Conservation (phyloP, 495 filamentous ascomycete genomes). For the Mycothermus thermophilus region DNA sequence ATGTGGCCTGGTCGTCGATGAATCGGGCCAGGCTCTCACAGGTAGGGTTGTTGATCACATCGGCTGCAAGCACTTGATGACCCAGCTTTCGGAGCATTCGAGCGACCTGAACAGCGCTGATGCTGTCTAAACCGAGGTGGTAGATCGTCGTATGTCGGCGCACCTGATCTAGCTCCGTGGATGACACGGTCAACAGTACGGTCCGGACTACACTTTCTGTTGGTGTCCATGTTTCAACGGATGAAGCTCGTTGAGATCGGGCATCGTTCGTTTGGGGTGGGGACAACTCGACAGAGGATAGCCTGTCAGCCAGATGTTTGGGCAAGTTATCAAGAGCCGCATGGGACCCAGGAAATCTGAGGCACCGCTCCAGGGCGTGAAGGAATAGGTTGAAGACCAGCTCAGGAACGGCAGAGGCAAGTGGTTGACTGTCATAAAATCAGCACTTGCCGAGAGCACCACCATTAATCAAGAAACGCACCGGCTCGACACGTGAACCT, state of each 20-base stretch:
- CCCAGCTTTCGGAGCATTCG: constrained; percentile 44
- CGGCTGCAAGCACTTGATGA: constrained; percentile 42
- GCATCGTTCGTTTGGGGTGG: background rate
- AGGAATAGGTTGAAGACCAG: constrained; percentile 37
- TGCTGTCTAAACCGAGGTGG: constrained; percentile 75
- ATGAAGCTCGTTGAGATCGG: background rate
- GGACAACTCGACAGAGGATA: background rate
- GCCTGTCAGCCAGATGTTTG: background rate
- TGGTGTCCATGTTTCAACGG: constrained; percentile 31
- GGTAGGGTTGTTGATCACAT: constrained; percentile 53
- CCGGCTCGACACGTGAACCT: no score
- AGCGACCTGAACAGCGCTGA: constrained; percentile 69
- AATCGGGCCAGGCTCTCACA: constrained; percentile 23
- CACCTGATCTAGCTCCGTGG: constrained; percentile 39
- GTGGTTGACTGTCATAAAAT: constrained; percentile 22
- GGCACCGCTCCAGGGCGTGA: constrained; percentile 22
- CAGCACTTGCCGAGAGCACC: no score
- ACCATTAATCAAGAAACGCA: no score
- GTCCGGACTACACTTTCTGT: constrained; percentile 38
- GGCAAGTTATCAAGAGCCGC: constrained; percentile 1
- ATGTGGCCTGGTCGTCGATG: background rate
- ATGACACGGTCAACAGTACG: constrained; percentile 43
- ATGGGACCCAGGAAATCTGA: constrained; percentile 22
- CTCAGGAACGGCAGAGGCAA: constrained; percentile 26
- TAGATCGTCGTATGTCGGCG: constrained; percentile 53